Conservation (phyloP, 495 filamentous ascomycete species). For the Penicillium turbatum region DNA sequence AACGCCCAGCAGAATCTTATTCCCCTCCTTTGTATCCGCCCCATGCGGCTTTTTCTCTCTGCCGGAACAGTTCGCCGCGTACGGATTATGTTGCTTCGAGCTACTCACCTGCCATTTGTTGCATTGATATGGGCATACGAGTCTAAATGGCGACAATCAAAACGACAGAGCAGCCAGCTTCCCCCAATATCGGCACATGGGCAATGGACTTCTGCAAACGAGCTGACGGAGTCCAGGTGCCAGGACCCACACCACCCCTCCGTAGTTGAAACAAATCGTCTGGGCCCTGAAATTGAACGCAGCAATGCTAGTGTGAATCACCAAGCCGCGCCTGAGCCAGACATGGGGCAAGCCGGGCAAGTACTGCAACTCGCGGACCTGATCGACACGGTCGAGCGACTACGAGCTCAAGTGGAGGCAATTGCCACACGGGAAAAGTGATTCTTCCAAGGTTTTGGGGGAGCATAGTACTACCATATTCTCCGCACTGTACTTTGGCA, state of each 20-base stretch:
- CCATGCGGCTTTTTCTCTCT: slow-evolving; percentile 70
- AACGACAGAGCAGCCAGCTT: slow-evolving; percentile 24
- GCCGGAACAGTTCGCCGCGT: slow-evolving; percentile 64
- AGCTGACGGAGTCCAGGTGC: slow-evolving; percentile 30
- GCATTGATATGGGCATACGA: slow-evolving; percentile 60
- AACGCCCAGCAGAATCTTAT: slow-evolving; percentile 65
- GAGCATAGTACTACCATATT: not conserved
- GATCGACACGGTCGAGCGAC: slow-evolving; percentile 39
- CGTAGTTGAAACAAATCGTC: slow-evolving; percentile 21
- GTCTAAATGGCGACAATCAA: slow-evolving; percentile 30
- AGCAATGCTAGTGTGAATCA: slow-evolving; percentile 19
- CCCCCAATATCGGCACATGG: slow-evolving; percentile 21
- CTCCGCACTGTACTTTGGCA: not conserved
- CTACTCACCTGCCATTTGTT: slow-evolving; percentile 63
- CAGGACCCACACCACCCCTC: slow-evolving; percentile 28
- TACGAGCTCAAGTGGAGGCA: slow-evolving; percentile 38
- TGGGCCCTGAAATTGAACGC: slow-evolving; percentile 20
- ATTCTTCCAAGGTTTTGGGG: not conserved
- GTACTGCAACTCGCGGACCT: slow-evolving; percentile 28
- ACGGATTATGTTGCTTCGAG: slow-evolving; percentile 74
- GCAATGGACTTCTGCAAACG: slow-evolving; percentile 25
- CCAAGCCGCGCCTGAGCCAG: slow-evolving; percentile 21
- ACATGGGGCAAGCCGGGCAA: slow-evolving; percentile 18
- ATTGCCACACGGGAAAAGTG: not conserved
- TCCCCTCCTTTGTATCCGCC: slow-evolving; percentile 76